These are phyloP conservation scores for Flagelloscypha sp. DNA, from an alignment of 768 basidiomycete genomes.

Conservation along the genomic window DNA sequence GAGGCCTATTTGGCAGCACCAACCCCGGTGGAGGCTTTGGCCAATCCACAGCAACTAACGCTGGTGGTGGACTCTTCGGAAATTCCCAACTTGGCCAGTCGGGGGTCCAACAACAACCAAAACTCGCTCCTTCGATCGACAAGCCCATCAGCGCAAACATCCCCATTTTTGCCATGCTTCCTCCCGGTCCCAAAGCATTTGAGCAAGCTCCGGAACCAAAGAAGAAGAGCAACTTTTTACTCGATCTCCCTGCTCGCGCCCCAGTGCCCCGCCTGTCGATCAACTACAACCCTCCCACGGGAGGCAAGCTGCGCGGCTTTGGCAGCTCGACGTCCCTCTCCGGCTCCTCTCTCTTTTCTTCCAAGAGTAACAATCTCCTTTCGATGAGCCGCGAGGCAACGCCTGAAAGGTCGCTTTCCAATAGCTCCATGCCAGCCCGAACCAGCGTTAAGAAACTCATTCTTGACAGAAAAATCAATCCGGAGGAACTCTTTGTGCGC, in stretches of 20 bases:
- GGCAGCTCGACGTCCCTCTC: conserved; percentile 36
- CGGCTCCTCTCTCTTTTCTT: conserved; percentile 28
- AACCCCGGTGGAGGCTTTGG: conserved; percentile 24
- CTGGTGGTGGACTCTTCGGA: too few species aligned
- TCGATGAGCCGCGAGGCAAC: conserved; percentile 38
- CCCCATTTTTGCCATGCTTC: conserved; percentile 69
- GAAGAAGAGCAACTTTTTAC: conserved; percentile 71
- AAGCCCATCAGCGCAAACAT: conserved; percentile 72
- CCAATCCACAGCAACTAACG: conserved; percentile 28
- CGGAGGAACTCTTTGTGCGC: conserved; percentile 57
- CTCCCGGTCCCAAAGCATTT: conserved; percentile 58
- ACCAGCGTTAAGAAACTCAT: conserved; percentile 92
- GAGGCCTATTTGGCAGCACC: conserved; percentile 26
- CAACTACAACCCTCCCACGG: conserved; percentile 57
- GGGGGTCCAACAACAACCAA: too few species aligned
- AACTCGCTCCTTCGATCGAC: conserved; percentile 78
- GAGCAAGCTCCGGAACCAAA: conserved; percentile 56
- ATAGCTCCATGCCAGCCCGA: conserved; percentile 52
- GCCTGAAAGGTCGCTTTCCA: conserved; percentile 50
- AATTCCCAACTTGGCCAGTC: too few species aligned
- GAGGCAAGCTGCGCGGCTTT: conserved; percentile 66
- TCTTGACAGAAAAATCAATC: conserved; percentile 75
- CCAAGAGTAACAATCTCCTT: too few species aligned
- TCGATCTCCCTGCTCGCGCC: conserved; percentile 67
- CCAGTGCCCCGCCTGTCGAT: conserved; percentile 58